Evolutionary conservation across 805 yeast species (phyloP).

Genomic region (Myxozyma sirexii): DNA sequence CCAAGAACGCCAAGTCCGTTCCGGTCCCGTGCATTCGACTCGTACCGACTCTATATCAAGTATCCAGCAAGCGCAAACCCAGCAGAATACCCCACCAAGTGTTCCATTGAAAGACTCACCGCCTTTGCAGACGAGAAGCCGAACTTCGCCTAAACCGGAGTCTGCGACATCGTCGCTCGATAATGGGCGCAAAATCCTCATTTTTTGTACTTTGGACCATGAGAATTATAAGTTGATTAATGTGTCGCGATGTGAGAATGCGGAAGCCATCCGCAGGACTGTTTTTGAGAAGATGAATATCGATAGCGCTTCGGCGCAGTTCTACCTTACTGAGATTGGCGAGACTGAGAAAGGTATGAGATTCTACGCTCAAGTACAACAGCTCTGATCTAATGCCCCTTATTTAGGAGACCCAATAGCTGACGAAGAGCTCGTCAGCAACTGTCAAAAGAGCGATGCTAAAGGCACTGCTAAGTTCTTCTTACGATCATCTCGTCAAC

Average conservation of each 20-base stretch:
- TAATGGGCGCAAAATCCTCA: constrained; percentile 28
- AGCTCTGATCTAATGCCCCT: too few species aligned
- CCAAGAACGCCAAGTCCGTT: constrained; percentile 7
- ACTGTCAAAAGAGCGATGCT: constrained; percentile 26
- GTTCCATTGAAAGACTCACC: background rate
- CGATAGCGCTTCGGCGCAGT: constrained; percentile 36
- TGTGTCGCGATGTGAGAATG: constrained; percentile 53
- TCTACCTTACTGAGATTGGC: constrained; percentile 25
- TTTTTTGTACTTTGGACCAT: constrained; percentile 70
- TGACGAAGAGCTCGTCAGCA: constrained; percentile 25
- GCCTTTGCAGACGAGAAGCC: background rate
- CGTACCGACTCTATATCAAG: background rate
- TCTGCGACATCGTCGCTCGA: background rate
- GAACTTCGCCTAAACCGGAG: background rate
- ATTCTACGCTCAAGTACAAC: too few species aligned
- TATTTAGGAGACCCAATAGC: constrained; percentile 27
- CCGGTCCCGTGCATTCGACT: constrained; percentile 2
- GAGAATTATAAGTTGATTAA: constrained; percentile 55
- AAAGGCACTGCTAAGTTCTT: constrained; percentile 33
- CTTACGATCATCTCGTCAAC: constrained; percentile 17
- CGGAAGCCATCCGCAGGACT: constrained; percentile 61
- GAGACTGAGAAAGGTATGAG: constrained; percentile 25
- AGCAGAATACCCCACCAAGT: background rate
- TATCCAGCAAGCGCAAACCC: background rate
- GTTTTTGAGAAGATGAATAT: constrained; percentile 41